These are phyloP conservation scores for Hydnomerulius pinastri DNA, from an alignment of 768 basidiomycete genomes.

Conservation along the genomic window DNA sequence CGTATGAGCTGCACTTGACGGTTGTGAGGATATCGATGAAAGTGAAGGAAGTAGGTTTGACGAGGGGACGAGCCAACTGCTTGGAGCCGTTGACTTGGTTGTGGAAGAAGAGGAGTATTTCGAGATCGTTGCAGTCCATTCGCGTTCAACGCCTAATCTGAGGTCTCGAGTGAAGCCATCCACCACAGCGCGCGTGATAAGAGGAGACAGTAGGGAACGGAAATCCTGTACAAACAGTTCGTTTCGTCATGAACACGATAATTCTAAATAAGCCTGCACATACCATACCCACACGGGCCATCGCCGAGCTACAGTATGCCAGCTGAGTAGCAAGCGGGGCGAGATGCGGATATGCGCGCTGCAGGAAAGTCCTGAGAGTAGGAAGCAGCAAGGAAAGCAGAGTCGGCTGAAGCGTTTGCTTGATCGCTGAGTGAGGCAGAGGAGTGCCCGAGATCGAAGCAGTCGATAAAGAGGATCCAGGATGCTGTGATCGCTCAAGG, in stretches of 20 bases:
- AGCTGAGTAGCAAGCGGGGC: constrained; percentile 91
- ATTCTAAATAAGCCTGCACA: constrained; percentile 5
- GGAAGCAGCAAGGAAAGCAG: constrained; percentile 58
- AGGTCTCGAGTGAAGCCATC: constrained; percentile 53
- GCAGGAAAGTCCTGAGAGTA: constrained; percentile 62
- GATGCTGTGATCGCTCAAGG: constrained; percentile 59
- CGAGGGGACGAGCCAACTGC: constrained; percentile 52
- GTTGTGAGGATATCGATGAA: constrained; percentile 18
- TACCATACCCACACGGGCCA: constrained; percentile 85
- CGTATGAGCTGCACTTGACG: constrained; percentile 49
- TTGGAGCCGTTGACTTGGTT: constrained; percentile 36
- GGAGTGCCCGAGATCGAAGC: constrained; percentile 18
- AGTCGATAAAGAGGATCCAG: constrained; percentile 18
- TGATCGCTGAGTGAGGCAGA: constrained; percentile 29
- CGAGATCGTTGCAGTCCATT: constrained; percentile 37
- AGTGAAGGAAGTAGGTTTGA: constrained; percentile 33
- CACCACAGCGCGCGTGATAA: constrained; percentile 67
- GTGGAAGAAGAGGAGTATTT: constrained; percentile 15
- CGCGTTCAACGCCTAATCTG: constrained; percentile 26
- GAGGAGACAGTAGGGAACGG: constrained; percentile 60
- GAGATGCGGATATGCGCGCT: constrained; percentile 58
- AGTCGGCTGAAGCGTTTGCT: constrained; percentile 31
- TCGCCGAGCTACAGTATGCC: constrained; percentile 90
- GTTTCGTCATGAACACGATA: background rate
- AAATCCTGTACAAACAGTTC: constrained; percentile 53